Conservation (phyloP, 805 yeast species). For the Suhomyces faveliae region DNA sequence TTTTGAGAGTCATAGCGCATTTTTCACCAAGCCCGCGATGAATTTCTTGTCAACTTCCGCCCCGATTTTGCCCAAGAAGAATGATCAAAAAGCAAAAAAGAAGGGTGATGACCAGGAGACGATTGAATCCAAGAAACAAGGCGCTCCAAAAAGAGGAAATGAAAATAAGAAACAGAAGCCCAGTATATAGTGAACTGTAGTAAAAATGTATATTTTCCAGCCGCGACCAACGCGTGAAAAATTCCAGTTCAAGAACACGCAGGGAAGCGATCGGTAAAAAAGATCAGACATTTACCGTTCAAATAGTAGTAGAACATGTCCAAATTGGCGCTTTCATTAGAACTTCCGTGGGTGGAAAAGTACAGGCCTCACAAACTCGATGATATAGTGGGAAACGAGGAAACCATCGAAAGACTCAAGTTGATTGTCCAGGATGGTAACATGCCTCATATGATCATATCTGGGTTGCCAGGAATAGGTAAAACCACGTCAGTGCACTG, state of each 20-base stretch:
- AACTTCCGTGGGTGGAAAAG: constrained; percentile 77
- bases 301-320: too few species aligned
- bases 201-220: not conserved
- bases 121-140: not conserved
- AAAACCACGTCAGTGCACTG: constrained; percentile 93
- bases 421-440: constrained; percentile 90
- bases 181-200: not conserved
- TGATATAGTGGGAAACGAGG: constrained; percentile 92
- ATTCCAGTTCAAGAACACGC: not conserved
- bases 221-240: not conserved
- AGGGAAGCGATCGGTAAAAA: too few species aligned
- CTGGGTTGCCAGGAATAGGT: constrained; percentile 97
- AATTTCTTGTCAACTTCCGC: constrained; percentile 47
- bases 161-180: not conserved
- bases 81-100: constrained; percentile 20
- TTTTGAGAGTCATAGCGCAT: constrained; percentile 12
- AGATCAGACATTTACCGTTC: too few species aligned
- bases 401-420: constrained; percentile 79
- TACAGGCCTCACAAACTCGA: constrained; percentile 77
- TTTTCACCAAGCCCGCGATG: constrained; percentile 36
- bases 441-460: constrained; percentile 93
- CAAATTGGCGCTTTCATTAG: constrained; percentile 19
- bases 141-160: not conserved
- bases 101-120: not conserved
- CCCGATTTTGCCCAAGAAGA: constrained; percentile 34